A percentile compares a stretch with the other conserved stretches of the same genome.
These are phyloP conservation scores for Trichophyton verrucosum DNA, from an alignment of 2,329 filamentous ascomycete species.

Conservation along the genomic window DNA sequence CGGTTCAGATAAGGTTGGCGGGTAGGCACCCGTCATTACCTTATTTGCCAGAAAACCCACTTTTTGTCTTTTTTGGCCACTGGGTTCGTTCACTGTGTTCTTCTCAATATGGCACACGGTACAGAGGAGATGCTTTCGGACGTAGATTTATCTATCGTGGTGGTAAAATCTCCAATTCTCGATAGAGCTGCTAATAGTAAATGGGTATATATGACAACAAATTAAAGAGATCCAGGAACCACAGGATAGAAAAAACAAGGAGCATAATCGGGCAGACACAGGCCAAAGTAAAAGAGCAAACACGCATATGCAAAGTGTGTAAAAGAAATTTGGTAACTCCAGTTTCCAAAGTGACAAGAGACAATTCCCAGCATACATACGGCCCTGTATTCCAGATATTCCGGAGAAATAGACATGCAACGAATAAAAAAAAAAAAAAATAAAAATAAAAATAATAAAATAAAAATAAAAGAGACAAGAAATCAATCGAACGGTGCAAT, in stretches of 20 bases:
- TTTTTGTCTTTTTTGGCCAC: not conserved
- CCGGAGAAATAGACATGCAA: not conserved
- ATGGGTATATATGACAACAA: not conserved
- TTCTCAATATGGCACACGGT: not conserved
- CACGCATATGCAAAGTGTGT: not conserved
- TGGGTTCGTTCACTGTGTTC: not conserved
- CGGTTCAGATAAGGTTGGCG: not conserved
- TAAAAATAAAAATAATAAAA: not conserved
- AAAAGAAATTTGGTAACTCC: not conserved
- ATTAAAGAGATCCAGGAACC: not conserved
- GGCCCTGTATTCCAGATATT: conserved; percentile 1
- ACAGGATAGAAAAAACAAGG: not conserved
- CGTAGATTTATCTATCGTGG: no score
- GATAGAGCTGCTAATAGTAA: not conserved
- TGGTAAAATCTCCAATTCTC: not conserved
- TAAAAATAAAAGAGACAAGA: not conserved
- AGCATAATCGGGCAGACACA: not conserved
- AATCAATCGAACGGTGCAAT: not conserved
- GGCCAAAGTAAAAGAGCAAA: not conserved
- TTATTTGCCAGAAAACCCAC: not conserved
- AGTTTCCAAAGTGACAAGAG: not conserved
- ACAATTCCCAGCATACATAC: conserved; percentile 1
- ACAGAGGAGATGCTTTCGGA: not conserved
- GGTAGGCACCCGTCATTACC: not conserved
- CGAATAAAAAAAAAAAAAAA: not conserved